A percentile compares a stretch with the other conserved stretches of the same genome.
phyloP scores from a whole-genome alignment of 176 grass and related monocot species.

The Puya raimondii region DNA sequence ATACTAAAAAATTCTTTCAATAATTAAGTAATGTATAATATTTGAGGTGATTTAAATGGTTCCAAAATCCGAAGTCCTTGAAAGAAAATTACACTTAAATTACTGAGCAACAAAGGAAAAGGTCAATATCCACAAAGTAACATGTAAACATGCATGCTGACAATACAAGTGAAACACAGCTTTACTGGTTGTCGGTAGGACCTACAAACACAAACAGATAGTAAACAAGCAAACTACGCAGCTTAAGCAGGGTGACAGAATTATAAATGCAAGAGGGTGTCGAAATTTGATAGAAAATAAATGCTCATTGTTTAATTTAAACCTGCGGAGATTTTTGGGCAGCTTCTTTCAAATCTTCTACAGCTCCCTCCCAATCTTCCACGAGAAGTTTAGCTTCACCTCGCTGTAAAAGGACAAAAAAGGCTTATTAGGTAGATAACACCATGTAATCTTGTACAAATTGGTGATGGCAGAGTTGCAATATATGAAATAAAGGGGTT shows the following conservation, averaged over 20 bases:
- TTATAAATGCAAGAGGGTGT: no score
- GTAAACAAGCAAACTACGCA: no score
- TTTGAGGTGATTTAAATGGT: no score
- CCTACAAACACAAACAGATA: no score
- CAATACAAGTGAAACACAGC: no score
- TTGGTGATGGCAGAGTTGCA: background rate
- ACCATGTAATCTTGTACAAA: background rate
- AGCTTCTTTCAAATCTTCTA: conserved; percentile 83
- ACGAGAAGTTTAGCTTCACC: conserved; percentile 90
- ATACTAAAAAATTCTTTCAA: no score
- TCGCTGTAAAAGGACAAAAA: conserved; percentile 38
- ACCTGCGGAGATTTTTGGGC: conserved; percentile 91
- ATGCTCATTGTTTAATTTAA: background rate
- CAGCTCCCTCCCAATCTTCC: conserved; percentile 92
- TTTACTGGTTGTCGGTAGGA: no score
- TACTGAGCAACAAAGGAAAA: background rate
- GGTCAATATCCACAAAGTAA: background rate
- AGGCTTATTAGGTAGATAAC: conserved; percentile 9
- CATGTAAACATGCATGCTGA: background rate
- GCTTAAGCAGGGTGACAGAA: no score
- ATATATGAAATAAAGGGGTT: background rate
- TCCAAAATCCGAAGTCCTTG: no score
- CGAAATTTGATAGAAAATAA: background rate
- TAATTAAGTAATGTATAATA: no score
- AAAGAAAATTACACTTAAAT: no score